Conservation (phyloP, 1,284 basidiomycete genomes). For the Cryptococcus wingfieldii region DNA sequence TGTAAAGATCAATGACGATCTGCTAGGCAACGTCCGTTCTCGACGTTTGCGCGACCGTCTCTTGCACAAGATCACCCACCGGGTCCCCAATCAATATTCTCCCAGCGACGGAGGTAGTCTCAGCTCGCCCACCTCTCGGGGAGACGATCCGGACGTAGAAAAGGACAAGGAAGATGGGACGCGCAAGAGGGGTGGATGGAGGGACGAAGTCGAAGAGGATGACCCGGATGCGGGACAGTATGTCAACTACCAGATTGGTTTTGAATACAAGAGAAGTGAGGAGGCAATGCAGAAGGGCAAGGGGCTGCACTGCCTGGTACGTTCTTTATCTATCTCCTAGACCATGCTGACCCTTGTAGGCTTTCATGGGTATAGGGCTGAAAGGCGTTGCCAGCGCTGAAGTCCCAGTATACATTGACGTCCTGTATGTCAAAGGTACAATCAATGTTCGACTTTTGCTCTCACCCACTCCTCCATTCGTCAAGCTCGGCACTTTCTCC, state of each 20-base stretch:
- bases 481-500: conserved; percentile 41
- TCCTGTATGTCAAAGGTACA: conserved; percentile 35
- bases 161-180: conserved; percentile 5
- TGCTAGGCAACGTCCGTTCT: neutral
- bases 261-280: conserved; percentile 34
- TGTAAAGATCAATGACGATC: neutral
- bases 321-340: neutral
- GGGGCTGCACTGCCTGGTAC: conserved; percentile 42
- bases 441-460: conserved; percentile 43
- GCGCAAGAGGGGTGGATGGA: conserved; percentile 9
- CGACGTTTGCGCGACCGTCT: conserved; percentile 29
- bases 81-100: conserved; percentile 5
- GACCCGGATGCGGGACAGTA: conserved; percentile 41
- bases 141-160: neutral
- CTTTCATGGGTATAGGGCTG: conserved; percentile 46
- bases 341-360: conserved; percentile 7
- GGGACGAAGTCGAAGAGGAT: conserved; percentile 18
- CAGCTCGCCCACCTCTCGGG: neutral
- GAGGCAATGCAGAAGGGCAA: conserved; percentile 33
- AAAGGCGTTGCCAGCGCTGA: conserved; percentile 44
- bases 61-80: conserved; percentile 19
- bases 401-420: conserved; percentile 44
- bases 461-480: conserved; percentile 48
- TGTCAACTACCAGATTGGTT: conserved; percentile 48
- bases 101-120: too few species aligned